Base-by-base conservation (phyloP, 2,329 filamentous ascomycete species). In the Reticulascus tulasneorum region DNA sequence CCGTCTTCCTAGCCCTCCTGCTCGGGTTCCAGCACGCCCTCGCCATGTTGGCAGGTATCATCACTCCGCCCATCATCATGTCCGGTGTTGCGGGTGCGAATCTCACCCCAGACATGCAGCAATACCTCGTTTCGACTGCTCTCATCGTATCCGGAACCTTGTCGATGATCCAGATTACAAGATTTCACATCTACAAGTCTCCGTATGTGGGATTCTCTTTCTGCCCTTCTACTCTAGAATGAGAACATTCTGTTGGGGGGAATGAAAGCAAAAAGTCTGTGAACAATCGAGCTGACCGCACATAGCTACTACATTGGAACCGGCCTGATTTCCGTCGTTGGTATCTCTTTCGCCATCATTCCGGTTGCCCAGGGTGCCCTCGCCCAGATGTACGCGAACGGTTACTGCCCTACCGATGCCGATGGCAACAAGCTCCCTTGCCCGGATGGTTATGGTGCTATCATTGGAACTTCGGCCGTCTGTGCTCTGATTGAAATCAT, bases 1-100 rank as follows among this genome's bases (percentile, higher is more conserved):
- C 86, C 5, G 75, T 91, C 8, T 53, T 90, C 7, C 66, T 93
- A 13, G 84, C 82, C 9, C 55, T 90, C 4, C 66, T 93, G 2
- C 73, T 93, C 3, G 86, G 86, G 13, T 77, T 93, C 34, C 86
- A 93, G 51, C 86, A 93, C 56, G 73, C 86, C 2, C 66, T 93
- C 26, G 78, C 84, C 38, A 90, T 93, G 85, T 59, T 85, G 42
- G 81, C 79, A 9, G 79, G 79, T 23, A 73, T 90, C 48, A 89
- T 93, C 41, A 84, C 85, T 3, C 86, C 86, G 23, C 85, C 86
- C 2, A 76, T 93, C 36, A 81, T 90, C 43, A 75, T 93, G 40
- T 62, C 77, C 3, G 71, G 74, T 12, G 58, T 73, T 3, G 69
- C 67, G 23, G 77, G 80, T 18, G 83, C 80, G 39, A 83, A 88